Conservation (phyloP, 305 asterid genomes). For the Plantago coronopus region DNA sequence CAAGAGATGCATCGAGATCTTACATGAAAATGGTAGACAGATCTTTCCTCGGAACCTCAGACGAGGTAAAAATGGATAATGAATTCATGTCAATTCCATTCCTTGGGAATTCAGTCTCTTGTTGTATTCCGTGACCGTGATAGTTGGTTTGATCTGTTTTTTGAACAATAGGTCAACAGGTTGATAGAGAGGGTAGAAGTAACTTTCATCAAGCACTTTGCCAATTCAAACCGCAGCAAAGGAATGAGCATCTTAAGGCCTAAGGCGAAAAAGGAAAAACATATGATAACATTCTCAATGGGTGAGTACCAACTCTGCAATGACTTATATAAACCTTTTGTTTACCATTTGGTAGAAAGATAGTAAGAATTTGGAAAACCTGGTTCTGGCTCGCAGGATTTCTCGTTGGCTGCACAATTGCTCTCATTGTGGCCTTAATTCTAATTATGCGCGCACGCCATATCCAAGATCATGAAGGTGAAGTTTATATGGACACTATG, state of each 20-base stretch:
- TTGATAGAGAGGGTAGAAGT: slow-evolving; percentile 45
- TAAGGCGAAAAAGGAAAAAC: slow-evolving; percentile 35
- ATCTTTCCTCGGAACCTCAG: slow-evolving; percentile 39
- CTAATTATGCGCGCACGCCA: slow-evolving; percentile 35
- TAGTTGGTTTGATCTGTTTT: too few relatives aligned
- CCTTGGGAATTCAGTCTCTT: background rate
- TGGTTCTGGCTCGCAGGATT: slow-evolving; percentile 33
- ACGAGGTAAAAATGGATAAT: slow-evolving; percentile 33
- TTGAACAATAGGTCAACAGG: slow-evolving; percentile 25
- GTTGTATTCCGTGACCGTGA: too few relatives aligned
- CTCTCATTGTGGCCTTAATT: slow-evolving; percentile 36
- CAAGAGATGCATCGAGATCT: slow-evolving; percentile 43
- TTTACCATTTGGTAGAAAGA: background rate
- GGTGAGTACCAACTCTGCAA: slow-evolving; percentile 25
- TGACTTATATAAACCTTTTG: background rate
- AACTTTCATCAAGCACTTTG: slow-evolving; percentile 44
- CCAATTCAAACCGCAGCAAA: slow-evolving; percentile 43
- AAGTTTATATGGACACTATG: slow-evolving; percentile 49
- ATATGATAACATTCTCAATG: slow-evolving; percentile 36
- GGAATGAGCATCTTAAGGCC: slow-evolving; percentile 47
- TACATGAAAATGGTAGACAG: slow-evolving; percentile 40
- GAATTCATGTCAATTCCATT: background rate
- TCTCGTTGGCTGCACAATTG: slow-evolving; percentile 43
- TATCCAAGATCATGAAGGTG: slow-evolving; percentile 30
- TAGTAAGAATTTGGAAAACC: background rate